Percentiles rank a stretch among this genome's conserved stretches.
Evolutionary conservation across 1,139 yeast genomes (phyloP).

Genomic region (Pichia sp.): DNA sequence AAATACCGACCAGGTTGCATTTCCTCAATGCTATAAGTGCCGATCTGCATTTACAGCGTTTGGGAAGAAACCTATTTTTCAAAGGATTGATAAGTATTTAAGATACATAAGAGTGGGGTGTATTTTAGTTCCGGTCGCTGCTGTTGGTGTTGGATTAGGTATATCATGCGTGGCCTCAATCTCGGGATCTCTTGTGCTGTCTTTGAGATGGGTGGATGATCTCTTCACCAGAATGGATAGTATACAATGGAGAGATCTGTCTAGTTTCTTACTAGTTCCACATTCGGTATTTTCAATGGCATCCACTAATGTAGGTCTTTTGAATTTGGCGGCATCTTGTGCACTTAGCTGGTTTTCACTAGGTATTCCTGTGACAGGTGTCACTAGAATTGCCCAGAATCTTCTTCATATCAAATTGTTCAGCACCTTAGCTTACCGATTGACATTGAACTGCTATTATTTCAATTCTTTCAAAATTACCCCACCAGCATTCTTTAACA

Average conservation of each 20-base stretch:
- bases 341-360: background rate
- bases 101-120: background rate
- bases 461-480: conserved; percentile 4
- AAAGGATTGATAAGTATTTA: background rate
- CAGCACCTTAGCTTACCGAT: background rate
- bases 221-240: background rate
- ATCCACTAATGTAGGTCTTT: conserved; percentile 2
- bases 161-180: background rate
- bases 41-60: no score
- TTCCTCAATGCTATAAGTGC: no score
- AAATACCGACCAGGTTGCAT: no score
- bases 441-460: conserved; percentile 5
- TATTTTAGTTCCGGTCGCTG: background rate
- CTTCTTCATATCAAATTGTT: conserved; percentile 1
- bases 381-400: background rate
- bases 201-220: conserved; percentile 1
- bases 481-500: conserved; percentile 6
- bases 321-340: background rate
- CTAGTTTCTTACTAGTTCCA: background rate
- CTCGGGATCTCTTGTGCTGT: background rate
- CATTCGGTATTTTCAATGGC: conserved; percentile 5
- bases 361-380: conserved; percentile 1
- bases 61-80: background rate
- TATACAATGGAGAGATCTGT: background rate
- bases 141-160: background rate